Evolutionary conservation across 768 basidiomycete species (phyloP), one percentile per base, ranked within the genome.

Genomic region (Lentinula raphanica): DNA sequence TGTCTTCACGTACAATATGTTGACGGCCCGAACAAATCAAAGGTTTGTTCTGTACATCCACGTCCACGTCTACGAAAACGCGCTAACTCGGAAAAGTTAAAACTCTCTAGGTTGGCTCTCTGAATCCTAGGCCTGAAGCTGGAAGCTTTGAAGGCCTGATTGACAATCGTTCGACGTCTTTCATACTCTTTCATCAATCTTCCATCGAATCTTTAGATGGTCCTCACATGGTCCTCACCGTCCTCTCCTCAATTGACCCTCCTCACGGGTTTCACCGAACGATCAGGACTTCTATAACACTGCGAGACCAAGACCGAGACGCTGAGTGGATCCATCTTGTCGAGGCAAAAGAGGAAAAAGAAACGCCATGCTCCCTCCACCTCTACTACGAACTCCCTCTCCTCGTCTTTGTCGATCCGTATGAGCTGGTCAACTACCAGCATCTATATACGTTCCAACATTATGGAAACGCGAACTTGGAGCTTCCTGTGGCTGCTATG

Each of bases 341-440:
- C 3, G 49, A n/a, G n/a, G n/a, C n/a, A n/a, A n/a, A n/a, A n/a
- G n/a, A n/a, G n/a, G n/a, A n/a, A n/a, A n/a, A 40, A 23, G 36
- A 53, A 38, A 23, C 25, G 5, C 51, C 15, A 53, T 81, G 81
- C 63, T 65, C 73, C 13, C 61, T 75, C 0, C 67, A 79, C 55
- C 68, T 81, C 1, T 67, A 73, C 59, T 76, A 72, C 61, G 55
- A 63, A 2, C 69, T 81, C 3, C 79, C 79, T 5, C 71, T 75
- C 0, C 65, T 76, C 9, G 58, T 79, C 15, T 80, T 81, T 63
- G 71, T 79, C 36, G 79, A 82, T 62, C 74, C 76, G 0, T 78
- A 79, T 64, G 81, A 81, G 58, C 74, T 82, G 13, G 66, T 65
- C 5, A 71, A 77, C 54, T 62, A 76, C 29, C 64, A 66, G 23